Evolutionary conservation across 345 rosid species (phyloP).

Genomic region (Syzygium aqueum): DNA sequence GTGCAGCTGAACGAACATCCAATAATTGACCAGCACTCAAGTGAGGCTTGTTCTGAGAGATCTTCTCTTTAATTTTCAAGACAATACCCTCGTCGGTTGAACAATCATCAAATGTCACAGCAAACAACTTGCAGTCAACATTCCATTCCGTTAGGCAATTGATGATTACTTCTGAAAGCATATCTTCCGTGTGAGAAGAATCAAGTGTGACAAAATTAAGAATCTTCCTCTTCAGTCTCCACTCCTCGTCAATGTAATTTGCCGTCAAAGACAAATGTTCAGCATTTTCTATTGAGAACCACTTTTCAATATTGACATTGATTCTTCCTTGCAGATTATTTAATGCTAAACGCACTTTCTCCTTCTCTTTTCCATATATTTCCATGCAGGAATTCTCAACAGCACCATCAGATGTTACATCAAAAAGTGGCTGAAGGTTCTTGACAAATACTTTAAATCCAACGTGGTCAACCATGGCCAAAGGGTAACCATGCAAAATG

Average conservation of each 20-base stretch:
- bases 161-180: constrained; percentile 77
- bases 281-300: constrained; percentile 57
- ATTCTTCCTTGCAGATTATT: constrained; percentile 60
- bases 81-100: constrained; percentile 57
- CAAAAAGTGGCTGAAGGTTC: constrained; percentile 87
- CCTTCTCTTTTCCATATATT: constrained; percentile 69
- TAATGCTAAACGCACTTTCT: constrained; percentile 51
- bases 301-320: constrained; percentile 65
- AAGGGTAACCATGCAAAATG: constrained; percentile 70
- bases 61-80: constrained; percentile 49
- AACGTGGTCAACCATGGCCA: constrained; percentile 78
- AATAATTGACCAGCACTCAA: constrained; percentile 54
- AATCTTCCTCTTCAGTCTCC: constrained; percentile 76
- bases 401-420: constrained; percentile 42
- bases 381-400: constrained; percentile 68
- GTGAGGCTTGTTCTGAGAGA: constrained; percentile 48
- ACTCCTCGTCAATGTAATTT: constrained; percentile 68
- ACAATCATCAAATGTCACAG: constrained; percentile 67
- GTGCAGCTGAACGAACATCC: constrained; percentile 68
- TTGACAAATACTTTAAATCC: constrained; percentile 85
- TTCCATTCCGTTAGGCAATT: constrained; percentile 79
- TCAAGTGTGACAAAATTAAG: constrained; percentile 76
- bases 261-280: constrained; percentile 60
- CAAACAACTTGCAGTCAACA: constrained; percentile 79
- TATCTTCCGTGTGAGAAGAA: constrained; percentile 68